Percentiles rank a stretch among this genome's conserved stretches.
Evolutionary conservation across 169 alveolate species (phyloP).

Genomic region (Plasmodium coatneyi): DNA sequence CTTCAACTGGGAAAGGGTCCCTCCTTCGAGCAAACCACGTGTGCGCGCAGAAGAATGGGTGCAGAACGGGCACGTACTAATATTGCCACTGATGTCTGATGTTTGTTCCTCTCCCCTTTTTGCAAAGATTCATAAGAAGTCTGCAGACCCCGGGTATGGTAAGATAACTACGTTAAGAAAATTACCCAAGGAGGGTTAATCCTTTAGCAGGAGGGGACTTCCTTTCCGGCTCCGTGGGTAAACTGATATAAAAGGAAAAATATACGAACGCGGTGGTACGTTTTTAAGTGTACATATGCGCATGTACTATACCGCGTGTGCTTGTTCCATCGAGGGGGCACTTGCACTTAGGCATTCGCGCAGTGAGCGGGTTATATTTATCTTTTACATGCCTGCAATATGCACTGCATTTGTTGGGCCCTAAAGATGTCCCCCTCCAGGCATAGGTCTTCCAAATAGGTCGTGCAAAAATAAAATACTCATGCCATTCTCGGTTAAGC

Average conservation of each 20-base stretch:
- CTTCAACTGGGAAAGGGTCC: not conserved
- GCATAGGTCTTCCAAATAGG: not conserved
- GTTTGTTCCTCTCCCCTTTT: not conserved
- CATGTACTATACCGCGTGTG: not conserved
- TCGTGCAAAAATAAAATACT: not conserved
- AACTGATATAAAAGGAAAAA: not conserved
- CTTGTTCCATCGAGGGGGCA: not conserved
- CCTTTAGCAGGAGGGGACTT: not conserved
- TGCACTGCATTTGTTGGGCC: not conserved
- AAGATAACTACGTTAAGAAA: not conserved
- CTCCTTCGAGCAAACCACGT: not conserved
- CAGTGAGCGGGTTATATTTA: not conserved
- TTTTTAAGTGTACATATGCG: not conserved
- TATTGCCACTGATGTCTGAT: not conserved
- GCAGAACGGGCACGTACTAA: not conserved
- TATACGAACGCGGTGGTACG: not conserved
- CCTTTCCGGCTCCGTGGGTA: not conserved
- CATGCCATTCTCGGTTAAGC: not conserved
- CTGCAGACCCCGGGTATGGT: not conserved
- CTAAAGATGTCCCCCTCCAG: not conserved
- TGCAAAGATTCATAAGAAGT: not conserved
- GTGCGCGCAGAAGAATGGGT: not conserved
- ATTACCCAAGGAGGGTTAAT: not conserved
- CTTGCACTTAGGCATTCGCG: not conserved
- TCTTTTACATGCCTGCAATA: not conserved